Base-by-base conservation (phyloP, 2,329 filamentous ascomycete genomes). In the Hypoxylon sp. region DNA sequence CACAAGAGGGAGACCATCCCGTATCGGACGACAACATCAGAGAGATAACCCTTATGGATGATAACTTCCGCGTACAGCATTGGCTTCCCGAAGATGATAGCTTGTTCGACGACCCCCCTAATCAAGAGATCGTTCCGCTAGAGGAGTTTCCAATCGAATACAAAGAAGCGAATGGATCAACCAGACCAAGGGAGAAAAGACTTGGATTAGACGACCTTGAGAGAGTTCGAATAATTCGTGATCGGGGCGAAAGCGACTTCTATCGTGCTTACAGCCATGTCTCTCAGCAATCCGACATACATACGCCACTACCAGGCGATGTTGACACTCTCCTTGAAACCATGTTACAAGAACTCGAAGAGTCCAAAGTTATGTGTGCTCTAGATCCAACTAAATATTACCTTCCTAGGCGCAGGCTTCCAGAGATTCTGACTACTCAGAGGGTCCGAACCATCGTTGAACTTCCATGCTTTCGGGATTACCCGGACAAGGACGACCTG, bases 361-460 rank as follows among this genome's bases (percentile, higher is more conserved):
- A 6, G 15, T 17, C 50, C 5, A 43, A 47, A 15, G 49, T 56
- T 6, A 3, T 1, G 1, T 64, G 53, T 30, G 54, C n/a, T 47
- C 26, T 61, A 4, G 60, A 54, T 52, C 4, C 20, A 22, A 50
- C 13, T 6, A 64, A 56, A 22, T 7, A 10, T 7, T 68, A 52
- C 24, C 11, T 66, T 1, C 63, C 66, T 1, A 51, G 52, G 6
- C 13, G 47, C 22, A 46, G 19, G n/a, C 48, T 68, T 6, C 22
- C 1, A 2, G 6, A 17, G 3, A 58, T 68, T n/a, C 44, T 68
- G 22, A 65, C 52, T 3, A 39, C 47, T 7, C 37, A 51, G 37
- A 58, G 39, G 13, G 41, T 68, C 28, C 65, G 50, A 39, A 44
- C 48, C 1, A 55, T 68, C 19, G 34, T 65, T 2, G 5, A 37